Base-by-base conservation (phyloP, 129 eudicot species). In the Pittosporum tobira region DNA sequence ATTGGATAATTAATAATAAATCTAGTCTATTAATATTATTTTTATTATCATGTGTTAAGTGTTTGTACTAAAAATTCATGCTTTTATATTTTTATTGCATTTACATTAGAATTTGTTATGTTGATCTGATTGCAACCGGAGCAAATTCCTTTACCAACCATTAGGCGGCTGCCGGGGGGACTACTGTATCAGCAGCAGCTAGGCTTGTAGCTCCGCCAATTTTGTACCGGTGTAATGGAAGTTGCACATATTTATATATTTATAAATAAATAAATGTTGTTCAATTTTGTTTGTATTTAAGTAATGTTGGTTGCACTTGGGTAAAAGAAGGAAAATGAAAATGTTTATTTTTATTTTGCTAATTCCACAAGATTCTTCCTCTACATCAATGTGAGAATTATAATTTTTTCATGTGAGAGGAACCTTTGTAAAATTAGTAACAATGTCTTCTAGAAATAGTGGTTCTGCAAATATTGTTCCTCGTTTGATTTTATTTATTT, bases 171-270 rank as follows among this genome's bases (percentile, higher is more conserved):
- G 45, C 27, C 18, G 25, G 40, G 9, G 28, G 46, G 65, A 47
- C 26, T 57, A 61, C 15, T 36, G 12, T 36, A 18, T n/a, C n/a
- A 27, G 26, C 54, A 29, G 5, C 10, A 23, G 30, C 22, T 45
- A 28, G 27, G 56, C 27, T 52, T 40, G 29, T 27, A 30, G 51
- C 44, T 40, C 62, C 44, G 42, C 70, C 63, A 65, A 53, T 65
- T 65, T 65, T 65, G 70, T 65, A 13, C 46, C 12, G 61, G 61
- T 65, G 70, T 43, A 52, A 23, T 65, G 70, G 70, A 65, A 53
- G 40, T 65, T 53, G 70, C 70, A 20, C 61, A 25, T 25, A 45
- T 16, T 4, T 38, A 20, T 48, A 45, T 45, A 28, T 18, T 28
- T 26, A 19, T 12, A 36, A 36, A 5, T 12, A 36, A 36, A 36